Conservation (phyloP, 2,329 filamentous ascomycete genomes). For the Fusarium decemcellulare region DNA sequence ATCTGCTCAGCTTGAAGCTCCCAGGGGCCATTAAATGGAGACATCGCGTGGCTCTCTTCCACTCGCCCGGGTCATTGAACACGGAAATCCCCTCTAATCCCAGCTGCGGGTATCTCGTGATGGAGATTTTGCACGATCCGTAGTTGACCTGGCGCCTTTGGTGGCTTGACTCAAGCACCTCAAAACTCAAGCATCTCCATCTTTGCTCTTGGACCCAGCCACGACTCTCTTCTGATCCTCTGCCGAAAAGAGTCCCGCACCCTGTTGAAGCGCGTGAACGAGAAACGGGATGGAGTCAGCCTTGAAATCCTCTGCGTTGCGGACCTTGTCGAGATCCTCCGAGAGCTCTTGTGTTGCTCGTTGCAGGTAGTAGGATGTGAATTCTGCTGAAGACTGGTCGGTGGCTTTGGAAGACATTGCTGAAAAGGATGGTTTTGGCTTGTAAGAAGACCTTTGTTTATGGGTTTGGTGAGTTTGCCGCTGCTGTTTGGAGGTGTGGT, state of each 20-base stretch:
- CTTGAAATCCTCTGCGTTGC: slow-evolving; percentile 79
- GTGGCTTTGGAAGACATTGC: slow-evolving; percentile 38
- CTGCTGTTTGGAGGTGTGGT: background rate
- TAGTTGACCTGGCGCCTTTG: too few species aligned
- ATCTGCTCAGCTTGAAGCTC: too few species aligned
- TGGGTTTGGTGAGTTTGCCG: background rate
- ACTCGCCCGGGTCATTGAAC: too few species aligned
- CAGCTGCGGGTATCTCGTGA: too few species aligned
- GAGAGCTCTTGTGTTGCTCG: slow-evolving; percentile 78
- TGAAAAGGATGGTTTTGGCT: too few species aligned
- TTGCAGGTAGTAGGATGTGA: slow-evolving; percentile 78
- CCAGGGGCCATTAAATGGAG: too few species aligned
- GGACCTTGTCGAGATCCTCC: slow-evolving; percentile 80
- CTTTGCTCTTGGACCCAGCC: slow-evolving; percentile 28
- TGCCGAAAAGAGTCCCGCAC: slow-evolving; percentile 70
- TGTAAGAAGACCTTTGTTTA: too few species aligned
- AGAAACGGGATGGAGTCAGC: slow-evolving; percentile 74
- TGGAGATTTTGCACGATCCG: too few species aligned
- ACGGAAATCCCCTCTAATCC: too few species aligned
- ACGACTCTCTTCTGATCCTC: slow-evolving; percentile 53
- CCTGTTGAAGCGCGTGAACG: slow-evolving; percentile 78
- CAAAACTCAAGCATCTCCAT: slow-evolving; percentile 27
- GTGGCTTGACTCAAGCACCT: background rate
- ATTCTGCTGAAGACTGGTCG: slow-evolving; percentile 55
- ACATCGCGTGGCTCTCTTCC: too few species aligned